Base-by-base conservation (phyloP, 108 stramenopile species). In the Mediolabrus comicus region DNA sequence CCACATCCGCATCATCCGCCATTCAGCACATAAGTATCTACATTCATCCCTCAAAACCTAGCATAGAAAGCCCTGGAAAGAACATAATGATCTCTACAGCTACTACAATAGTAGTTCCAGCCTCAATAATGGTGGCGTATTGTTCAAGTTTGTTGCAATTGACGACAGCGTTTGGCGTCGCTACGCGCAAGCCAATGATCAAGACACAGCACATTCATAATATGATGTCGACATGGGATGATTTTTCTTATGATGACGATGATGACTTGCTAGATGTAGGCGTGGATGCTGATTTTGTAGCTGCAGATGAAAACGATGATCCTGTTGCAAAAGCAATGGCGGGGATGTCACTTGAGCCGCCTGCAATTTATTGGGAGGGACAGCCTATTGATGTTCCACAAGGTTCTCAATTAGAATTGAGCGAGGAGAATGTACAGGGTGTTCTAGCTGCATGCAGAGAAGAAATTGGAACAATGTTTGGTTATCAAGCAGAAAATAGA, bases 401-500 rank as follows among this genome's bases (percentile, higher is more conserved):
- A 65, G 92, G 92, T 9, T 86, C 86, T 9, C 65, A 73, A 56
- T 67, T 93, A 49, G 85, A 80, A 64, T 67, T 90, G 55, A 68
- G 54, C 62, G 89, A 92, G 67, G 88, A 89, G 27, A 89, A 68
- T 33, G 86, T 93, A 9, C 66, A 89, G 65, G 87, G 86, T 27
- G 76, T 93, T 4, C 72, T 93, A 14, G 72, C 68, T 17, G 92
- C 92, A 7, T 93, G 92, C 64, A 83, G 92, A 36, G 62, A 79
- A 55, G 92, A 93, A 62, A 85, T 93, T 14, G 92, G 92, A 11
- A 95, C 97, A 9, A 60, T 97, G 71, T 97, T 97, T 77, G 97
- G 97, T 0, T 96, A 97, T 72, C 81, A 73, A 36, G 91, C 88
- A 29, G 97, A 97, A 69, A 97, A 95, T 69, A 69, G 92, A 24